Evolutionary conservation across 192 early-diverging fungal genomes (phyloP), one percentile per base, ranked within the genome.

Genomic region (Backusella macrospora): DNA sequence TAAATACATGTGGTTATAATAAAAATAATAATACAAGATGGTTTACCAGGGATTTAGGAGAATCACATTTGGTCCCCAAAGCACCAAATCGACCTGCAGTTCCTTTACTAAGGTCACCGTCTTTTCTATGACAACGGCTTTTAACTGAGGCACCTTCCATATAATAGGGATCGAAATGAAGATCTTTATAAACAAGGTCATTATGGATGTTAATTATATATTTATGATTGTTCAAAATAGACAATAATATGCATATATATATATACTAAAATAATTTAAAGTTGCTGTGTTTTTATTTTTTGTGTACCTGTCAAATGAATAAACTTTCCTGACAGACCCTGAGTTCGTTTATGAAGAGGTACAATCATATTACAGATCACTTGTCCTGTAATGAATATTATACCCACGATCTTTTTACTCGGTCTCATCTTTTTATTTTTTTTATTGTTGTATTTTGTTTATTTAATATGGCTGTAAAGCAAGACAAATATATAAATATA

Each of bases 111-210:
- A 23, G 34, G 6, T 81, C 55, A 23, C 29, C 34, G 12, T 55
- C 62, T 16, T 74, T 76, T 42, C 75, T 72, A 62, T 82, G 82
- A 65, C 82, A 84, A 16, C 62, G 46, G 6, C 70, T 44, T 4
- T 52, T 29, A 42, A 81, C 80, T 62, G 76, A 68, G 10, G 81
- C 71, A 18, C 67, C 47, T 13, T 55, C 65, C 26, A 76, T 7
- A 23, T 84, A 84, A 26, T 69, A 6, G 6, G 62, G 44, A 72
- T 84, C 82, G 12, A 84, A 16, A 37, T 84, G 80, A 10, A 84
- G 69, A 68, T 83, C 82, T 83, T 34, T 34, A 2, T 34, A 23
- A 37, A 34, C 26, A 62, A 10, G 5, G 9, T 16, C 18, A 65
- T 21, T 37, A 15, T 62, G 55, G 29, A 37, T 12, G 16, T n/a